phyloP scores from a whole-genome alignment of 2,329 filamentous ascomycete species.

The Aureobasidium musti region DNA sequence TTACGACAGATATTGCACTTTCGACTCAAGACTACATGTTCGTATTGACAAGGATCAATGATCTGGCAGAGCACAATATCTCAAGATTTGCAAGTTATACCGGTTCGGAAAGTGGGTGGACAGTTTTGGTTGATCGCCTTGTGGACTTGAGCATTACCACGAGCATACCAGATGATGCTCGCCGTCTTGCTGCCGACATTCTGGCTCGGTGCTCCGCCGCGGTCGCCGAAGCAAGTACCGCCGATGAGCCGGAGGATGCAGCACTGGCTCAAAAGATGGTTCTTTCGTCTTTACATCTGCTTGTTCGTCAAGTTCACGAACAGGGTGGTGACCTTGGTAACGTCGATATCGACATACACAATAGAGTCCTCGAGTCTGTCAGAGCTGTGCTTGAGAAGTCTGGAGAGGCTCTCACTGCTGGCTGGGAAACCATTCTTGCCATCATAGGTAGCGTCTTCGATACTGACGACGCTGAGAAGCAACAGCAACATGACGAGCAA shows the following conservation, averaged over 20 bases:
- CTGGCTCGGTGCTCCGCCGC: conserved; percentile 51
- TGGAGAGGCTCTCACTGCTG: conserved; percentile 77
- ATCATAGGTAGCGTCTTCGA: conserved; percentile 82
- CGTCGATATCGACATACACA: conserved; percentile 60
- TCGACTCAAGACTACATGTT: conserved; percentile 51
- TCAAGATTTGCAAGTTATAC: conserved; percentile 67
- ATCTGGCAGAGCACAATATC: conserved; percentile 50
- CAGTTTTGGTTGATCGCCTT: conserved; percentile 60
- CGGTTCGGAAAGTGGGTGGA: conserved; percentile 74
- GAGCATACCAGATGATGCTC: conserved; percentile 47
- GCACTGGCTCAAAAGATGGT: conserved; percentile 39
- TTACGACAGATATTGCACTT: conserved; percentile 44
- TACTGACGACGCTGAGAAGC: conserved; percentile 29
- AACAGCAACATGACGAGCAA: conserved; percentile 29
- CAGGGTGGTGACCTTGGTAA: conserved; percentile 36
- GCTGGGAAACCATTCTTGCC: conserved; percentile 84
- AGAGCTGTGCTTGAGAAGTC: conserved; percentile 79
- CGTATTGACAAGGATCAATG: conserved; percentile 52
- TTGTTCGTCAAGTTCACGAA: conserved; percentile 44
- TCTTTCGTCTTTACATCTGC: conserved; percentile 48
- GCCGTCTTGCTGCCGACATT: conserved; percentile 54
- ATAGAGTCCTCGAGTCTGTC: conserved; percentile 67
- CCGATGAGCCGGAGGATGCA: conserved; percentile 47
- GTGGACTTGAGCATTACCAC: conserved; percentile 50
- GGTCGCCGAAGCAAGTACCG: conserved; percentile 55